phyloP scores from a whole-genome alignment of 768 basidiomycete genomes.

The Mycena rosella region DNA sequence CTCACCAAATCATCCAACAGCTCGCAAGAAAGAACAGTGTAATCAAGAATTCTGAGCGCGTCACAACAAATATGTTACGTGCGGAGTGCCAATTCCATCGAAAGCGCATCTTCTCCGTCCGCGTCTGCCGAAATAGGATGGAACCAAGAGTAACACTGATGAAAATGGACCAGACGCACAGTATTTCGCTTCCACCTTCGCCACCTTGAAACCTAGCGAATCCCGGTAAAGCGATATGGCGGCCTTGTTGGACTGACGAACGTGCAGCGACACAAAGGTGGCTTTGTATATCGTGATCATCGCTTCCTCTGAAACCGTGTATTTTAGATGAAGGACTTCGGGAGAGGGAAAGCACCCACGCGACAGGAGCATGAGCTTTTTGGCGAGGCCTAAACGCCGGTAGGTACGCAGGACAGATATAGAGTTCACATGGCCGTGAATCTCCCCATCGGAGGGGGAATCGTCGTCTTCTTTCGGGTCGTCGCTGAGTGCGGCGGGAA shows the following conservation, averaged over 20 bases:
- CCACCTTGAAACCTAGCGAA: constrained; percentile 89
- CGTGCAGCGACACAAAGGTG: constrained; percentile 89
- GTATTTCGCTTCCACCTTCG: constrained; percentile 88
- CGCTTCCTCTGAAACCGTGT: constrained; percentile 78
- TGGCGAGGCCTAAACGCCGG: constrained; percentile 91
- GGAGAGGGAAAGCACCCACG: constrained; percentile 65
- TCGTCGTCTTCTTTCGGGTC: constrained; percentile 64
- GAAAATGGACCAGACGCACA: constrained; percentile 66
- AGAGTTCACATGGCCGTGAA: constrained; percentile 95
- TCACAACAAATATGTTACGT: too few species aligned
- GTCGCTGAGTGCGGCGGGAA: constrained; percentile 41
- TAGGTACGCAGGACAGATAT: constrained; percentile 95
- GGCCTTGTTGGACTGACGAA: constrained; percentile 92
- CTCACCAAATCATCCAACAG: too few species aligned
- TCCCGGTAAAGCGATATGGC: constrained; percentile 91
- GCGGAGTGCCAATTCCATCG: constrained; percentile 69
- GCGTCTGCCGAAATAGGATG: constrained; percentile 65
- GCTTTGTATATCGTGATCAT: constrained; percentile 93
- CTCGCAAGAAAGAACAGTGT: too few species aligned
- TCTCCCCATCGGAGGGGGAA: constrained; percentile 52
- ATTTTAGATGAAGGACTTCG: background rate
- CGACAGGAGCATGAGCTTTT: constrained; percentile 93
- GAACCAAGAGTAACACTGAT: background rate
- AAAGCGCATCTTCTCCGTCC: constrained; percentile 89
- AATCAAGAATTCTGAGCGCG: too few species aligned